Evolutionary conservation across 1,139 yeast species (phyloP).

Genomic region (Zygoascus sp.): DNA sequence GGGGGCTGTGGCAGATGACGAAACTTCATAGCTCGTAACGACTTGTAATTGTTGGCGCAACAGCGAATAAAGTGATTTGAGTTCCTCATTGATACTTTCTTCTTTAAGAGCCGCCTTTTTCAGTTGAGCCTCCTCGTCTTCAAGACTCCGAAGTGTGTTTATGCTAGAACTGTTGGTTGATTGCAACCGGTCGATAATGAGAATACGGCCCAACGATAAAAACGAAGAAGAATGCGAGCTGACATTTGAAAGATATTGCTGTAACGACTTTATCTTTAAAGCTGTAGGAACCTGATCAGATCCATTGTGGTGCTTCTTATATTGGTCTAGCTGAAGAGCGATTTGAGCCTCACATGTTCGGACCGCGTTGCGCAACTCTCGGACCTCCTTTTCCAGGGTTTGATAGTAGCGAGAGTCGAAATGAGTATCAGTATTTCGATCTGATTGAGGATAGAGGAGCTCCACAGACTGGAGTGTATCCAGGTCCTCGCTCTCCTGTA

Average conservation of each 20-base stretch:
- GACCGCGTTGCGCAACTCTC: constrained; percentile 9
- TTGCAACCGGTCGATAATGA: constrained; percentile 18
- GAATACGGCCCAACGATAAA: constrained; percentile 17
- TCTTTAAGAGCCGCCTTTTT: constrained; percentile 13
- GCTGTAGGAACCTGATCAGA: background rate
- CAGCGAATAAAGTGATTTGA: constrained; percentile 13
- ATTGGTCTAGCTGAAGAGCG: constrained; percentile 1
- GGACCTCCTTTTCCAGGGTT: constrained; percentile 9
- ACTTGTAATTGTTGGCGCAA: constrained; percentile 11
- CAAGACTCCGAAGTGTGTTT: constrained; percentile 13
- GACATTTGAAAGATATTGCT: constrained; percentile 5
- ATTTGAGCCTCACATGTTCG: constrained; percentile 7
- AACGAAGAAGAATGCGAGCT: constrained; percentile 6
- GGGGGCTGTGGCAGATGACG: constrained; percentile 12
- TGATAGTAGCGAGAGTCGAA: constrained; percentile 1
- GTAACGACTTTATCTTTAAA: constrained; percentile 1
- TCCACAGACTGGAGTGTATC: constrained; percentile 1
- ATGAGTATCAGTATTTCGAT: background rate
- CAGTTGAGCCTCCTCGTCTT: constrained; percentile 13
- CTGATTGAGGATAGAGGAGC: background rate
- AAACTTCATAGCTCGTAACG: constrained; percentile 8
- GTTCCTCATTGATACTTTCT: constrained; percentile 15
- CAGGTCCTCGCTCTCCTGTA: background rate
- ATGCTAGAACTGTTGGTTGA: constrained; percentile 13
- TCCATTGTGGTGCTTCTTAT: background rate